Base-by-base conservation (phyloP, 495 filamentous ascomycete species). In the Cudoniella acicularis region DNA sequence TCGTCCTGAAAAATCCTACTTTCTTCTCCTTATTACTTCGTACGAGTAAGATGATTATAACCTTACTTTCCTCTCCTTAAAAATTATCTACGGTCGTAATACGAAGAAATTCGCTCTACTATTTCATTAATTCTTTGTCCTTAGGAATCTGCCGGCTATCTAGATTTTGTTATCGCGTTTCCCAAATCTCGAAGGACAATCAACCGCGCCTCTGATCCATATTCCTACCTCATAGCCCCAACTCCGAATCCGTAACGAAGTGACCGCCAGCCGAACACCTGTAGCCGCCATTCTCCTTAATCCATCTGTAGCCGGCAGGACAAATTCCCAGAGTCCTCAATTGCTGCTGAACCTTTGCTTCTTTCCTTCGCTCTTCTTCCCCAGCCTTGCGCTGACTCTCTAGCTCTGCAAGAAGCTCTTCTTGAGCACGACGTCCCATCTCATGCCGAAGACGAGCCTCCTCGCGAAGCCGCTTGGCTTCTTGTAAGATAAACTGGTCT, bases 241-340 rank as follows among this genome's bases (percentile, higher is more conserved):
- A 52, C 49, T 52, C 11, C 16, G 23, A 26, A 52, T 52, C 26
- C 23, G 49, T 27, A 11, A 52, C 22, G 21, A 52, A 52, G 26
- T 52, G 49, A 26, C 23, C 8, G 21, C 49, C 49, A 26, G 2
- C 49, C 1, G 49, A 2, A 52, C 49, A 52, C 1, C 49, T 26
- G 21, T 52, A 52, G 17, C 69, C 72, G 24, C 46, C 27, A 18
- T 11, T n/a, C 54, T 74, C 68, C 60, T 68, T 73, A 49, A 72
- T 68, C 72, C 72, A 75, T 47, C 53, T 26, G 49, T 25, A 75
- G 16, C 71, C 72, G 58, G 49, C 50, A 24, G 54, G 54, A 64
- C 72, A 75, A 24, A 60, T 27, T 18, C 70, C 72, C 68, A 75
- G 62, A 22, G 52, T 18, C 57, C 54, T 63, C 56, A 75, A 58